Base-by-base conservation (phyloP, 75 land plant species). In the Pinus albicaulis region DNA sequence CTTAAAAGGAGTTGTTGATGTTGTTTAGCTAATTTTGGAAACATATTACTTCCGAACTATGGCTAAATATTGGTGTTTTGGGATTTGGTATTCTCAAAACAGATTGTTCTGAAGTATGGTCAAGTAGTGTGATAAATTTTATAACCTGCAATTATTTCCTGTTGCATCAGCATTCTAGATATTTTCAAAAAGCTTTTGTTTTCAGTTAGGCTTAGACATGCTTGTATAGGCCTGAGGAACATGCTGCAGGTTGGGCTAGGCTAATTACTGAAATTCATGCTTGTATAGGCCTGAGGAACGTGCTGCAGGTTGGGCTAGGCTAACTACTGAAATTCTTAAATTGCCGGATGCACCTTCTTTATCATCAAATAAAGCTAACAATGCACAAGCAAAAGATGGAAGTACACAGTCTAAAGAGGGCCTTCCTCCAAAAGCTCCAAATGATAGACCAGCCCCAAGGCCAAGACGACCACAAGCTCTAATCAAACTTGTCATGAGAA, bases 401-500 rank as follows among this genome's bases (percentile, higher is more conserved):
- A 68, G 56, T 75, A 71, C 64, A 68, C 81, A 75, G 13, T 41
- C 82, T 57, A 92, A 87, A 73, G 94, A 90, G 62, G 84, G 75
- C 4, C 63, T 79, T 58, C 92, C 90, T 22, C 80, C 92, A 74
- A 90, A 91, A 77, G 59, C 87, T 31, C 76, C 80, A 48, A 93
- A 86, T 70, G 93, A 91, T 17, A 88, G 95, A 76, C 78, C 88
- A 28, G 78, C 89, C 10, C 80, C 86, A 76, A 92, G 90, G 75
- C 79, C 88, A 59, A 92, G 93, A 70, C 88, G 93, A 6, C 99
- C 99, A 61, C 99, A 97, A 66, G 90, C 99, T 52, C 90, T 97
- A 38, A 88, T 97, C 44, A 94, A 94, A 77, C 92, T 97, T 76
- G 99, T 97, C 24, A 92, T 92, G 95, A 79, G 98, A 90, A 97